Percentiles rank a stretch among this genome's conserved stretches.
phyloP scores from a whole-genome alignment of 352 stramenopile genomes.

The Phytopythium litorale region DNA sequence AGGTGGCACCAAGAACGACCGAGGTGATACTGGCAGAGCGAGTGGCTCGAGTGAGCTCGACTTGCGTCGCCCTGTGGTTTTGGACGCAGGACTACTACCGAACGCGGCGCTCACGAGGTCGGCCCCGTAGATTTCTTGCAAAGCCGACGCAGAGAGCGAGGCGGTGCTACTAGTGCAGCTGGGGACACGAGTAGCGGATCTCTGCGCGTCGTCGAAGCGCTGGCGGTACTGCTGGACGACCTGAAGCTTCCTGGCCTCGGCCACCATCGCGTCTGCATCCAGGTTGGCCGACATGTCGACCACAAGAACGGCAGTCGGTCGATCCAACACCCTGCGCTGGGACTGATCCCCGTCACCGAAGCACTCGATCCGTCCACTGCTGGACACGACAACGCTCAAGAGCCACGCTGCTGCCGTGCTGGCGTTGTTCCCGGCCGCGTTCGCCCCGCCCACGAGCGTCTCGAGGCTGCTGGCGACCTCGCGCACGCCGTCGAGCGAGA shows the following conservation, averaged over 20 bases:
- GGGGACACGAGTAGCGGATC: conserved; percentile 4
- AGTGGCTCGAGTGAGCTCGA: background rate
- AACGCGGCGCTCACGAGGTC: conserved; percentile 50
- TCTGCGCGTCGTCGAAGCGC: conserved; percentile 7
- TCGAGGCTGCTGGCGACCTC: conserved; percentile 47
- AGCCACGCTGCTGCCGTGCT: conserved; percentile 5
- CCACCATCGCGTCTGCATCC: conserved; percentile 29
- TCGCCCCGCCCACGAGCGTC: conserved; percentile 8
- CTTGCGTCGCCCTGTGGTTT: conserved; percentile 9
- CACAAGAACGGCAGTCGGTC: conserved; percentile 20
- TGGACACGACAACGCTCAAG: conserved; percentile 38
- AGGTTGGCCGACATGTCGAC: conserved; percentile 52
- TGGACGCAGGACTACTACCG: conserved; percentile 4
- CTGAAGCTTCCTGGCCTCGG: conserved; percentile 23
- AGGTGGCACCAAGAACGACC: too few relatives aligned
- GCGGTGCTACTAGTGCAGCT: conserved; percentile 16
- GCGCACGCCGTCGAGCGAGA: conserved; percentile 64
- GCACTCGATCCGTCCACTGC: conserved; percentile 53
- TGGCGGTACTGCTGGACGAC: conserved; percentile 11
- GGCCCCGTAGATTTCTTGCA: conserved; percentile 62
- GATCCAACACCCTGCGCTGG: background rate
- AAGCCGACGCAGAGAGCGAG: conserved; percentile 11
- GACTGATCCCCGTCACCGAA: conserved; percentile 12
- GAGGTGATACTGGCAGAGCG: background rate
- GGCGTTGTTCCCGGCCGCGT: background rate